Percentiles rank a stretch among this genome's conserved stretches.
These are phyloP conservation scores for Pythium dissotocum DNA, from an alignment of 352 stramenopile genomes.

Conservation along the genomic window DNA sequence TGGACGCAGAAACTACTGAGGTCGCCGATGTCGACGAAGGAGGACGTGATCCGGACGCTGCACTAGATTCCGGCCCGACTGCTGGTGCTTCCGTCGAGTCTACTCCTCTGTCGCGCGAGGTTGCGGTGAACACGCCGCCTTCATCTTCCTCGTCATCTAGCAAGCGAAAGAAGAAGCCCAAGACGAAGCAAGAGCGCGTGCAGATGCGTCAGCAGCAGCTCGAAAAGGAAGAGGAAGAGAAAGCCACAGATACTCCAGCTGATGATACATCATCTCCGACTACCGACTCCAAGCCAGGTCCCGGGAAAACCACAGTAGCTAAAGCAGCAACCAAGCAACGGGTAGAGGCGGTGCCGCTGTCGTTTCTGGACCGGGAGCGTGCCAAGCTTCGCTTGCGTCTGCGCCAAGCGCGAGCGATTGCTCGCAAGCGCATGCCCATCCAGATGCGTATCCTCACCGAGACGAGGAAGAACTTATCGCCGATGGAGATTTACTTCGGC, in stretches of 20 bases:
- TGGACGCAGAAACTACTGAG: neutral
- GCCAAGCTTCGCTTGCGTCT: slow-evolving; percentile 59
- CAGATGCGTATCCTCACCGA: slow-evolving; percentile 70
- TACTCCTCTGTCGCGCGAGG: neutral
- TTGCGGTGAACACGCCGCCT: neutral
- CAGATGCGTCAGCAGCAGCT: slow-evolving; percentile 51
- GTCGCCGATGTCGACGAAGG: neutral
- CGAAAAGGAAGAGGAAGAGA: slow-evolving; percentile 38
- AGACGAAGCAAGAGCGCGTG: slow-evolving; percentile 56
- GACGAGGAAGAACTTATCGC: slow-evolving; percentile 44
- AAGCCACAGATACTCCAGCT: neutral
- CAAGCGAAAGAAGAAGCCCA: slow-evolving; percentile 26
- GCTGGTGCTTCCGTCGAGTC: neutral
- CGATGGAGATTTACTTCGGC: slow-evolving; percentile 71
- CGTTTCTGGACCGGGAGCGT: slow-evolving; percentile 57
- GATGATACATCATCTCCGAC: neutral
- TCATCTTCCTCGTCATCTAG: slow-evolving; percentile 9
- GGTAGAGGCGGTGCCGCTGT: slow-evolving; percentile 9
- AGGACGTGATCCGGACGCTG: neutral
- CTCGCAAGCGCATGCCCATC: slow-evolving; percentile 57
- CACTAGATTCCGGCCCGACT: neutral
- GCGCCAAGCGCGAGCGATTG: slow-evolving; percentile 50
- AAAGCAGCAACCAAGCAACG: slow-evolving; percentile 4
- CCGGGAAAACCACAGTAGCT: neutral
- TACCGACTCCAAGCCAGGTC: neutral